Percentiles rank a stretch among this genome's conserved stretches.
Evolutionary conservation across 2,329 filamentous ascomycete genomes (phyloP).

Genomic region (Apiospora arundinis): DNA sequence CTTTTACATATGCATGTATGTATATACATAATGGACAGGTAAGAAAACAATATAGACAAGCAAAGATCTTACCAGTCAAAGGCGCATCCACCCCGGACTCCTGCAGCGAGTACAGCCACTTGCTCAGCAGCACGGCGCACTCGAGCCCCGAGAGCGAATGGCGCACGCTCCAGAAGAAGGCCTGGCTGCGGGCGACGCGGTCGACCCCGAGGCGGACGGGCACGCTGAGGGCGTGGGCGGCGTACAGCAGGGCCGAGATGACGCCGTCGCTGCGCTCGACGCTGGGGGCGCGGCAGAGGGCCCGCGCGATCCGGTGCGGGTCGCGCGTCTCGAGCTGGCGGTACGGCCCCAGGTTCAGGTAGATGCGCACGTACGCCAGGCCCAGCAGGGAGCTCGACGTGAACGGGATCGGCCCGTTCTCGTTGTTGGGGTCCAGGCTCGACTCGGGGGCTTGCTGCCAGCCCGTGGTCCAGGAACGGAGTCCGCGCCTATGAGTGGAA

Average conservation of each 20-base stretch:
- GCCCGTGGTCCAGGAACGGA: conserved; percentile 46
- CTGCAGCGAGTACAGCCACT: conserved; percentile 49
- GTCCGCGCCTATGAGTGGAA: conserved; percentile 35
- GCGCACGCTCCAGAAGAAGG: conserved; percentile 63
- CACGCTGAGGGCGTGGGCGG: conserved; percentile 60
- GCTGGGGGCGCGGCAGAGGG: conserved; percentile 43
- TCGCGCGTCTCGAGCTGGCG: conserved; percentile 52
- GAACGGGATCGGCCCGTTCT: conserved; percentile 48
- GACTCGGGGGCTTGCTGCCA: conserved; percentile 49
- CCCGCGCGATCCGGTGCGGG: conserved; percentile 46
- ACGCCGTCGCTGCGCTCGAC: conserved; percentile 56
- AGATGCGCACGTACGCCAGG: conserved; percentile 53
- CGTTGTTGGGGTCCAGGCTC: conserved; percentile 47
- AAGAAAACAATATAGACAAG: neutral
- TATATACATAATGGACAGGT: neutral
- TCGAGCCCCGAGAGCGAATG: conserved; percentile 61
- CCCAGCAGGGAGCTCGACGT: conserved; percentile 54
- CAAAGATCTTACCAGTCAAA: conserved; percentile 36
- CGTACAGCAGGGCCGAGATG: conserved; percentile 57
- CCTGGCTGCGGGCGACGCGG: conserved; percentile 59
- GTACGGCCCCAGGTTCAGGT: conserved; percentile 52
- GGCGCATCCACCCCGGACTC: conserved; percentile 29
- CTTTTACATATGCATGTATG: too few relatives aligned
- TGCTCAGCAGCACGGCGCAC: conserved; percentile 59
- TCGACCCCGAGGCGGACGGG: conserved; percentile 61